phyloP scores from a whole-genome alignment of 2,329 filamentous ascomycete genomes.

The Fusarium concolor region DNA sequence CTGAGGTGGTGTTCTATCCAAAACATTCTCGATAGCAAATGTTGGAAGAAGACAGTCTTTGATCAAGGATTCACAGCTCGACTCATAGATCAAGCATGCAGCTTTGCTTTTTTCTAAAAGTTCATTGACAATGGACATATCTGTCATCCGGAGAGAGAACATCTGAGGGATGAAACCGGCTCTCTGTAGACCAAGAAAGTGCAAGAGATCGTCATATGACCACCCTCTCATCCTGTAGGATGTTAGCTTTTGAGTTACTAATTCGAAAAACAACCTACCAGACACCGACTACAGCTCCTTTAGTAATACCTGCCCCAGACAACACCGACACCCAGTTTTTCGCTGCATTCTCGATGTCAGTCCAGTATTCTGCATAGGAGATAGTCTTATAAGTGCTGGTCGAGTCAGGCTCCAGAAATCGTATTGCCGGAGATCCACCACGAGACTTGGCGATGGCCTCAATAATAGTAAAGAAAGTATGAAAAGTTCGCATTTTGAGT shows the following conservation, averaged over 20 bases:
- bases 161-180: constrained; percentile 1
- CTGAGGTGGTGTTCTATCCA: fast-evolving
- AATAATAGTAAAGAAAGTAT: constrained; percentile 6
- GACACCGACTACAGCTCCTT: constrained; percentile 4
- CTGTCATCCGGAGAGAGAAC: constrained; percentile 2
- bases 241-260: background rate
- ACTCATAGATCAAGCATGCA: background rate
- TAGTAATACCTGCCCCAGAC: background rate
- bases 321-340: background rate
- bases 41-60: background rate
- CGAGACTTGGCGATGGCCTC: background rate
- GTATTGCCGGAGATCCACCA: background rate
- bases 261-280: background rate
- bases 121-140: background rate
- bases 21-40: fast-evolving
- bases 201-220: constrained; percentile 9
- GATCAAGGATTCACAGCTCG: background rate
- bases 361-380: background rate
- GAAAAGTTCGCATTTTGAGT: background rate
- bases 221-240: background rate
- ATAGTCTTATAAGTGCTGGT: background rate
- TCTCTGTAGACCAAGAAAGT: background rate
- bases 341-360: background rate
- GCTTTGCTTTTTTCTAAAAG: background rate
- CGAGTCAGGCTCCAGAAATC: background rate